These are phyloP conservation scores for Dryas alaskensis DNA, from an alignment of 306 rosid species.

Conservation along the genomic window DNA sequence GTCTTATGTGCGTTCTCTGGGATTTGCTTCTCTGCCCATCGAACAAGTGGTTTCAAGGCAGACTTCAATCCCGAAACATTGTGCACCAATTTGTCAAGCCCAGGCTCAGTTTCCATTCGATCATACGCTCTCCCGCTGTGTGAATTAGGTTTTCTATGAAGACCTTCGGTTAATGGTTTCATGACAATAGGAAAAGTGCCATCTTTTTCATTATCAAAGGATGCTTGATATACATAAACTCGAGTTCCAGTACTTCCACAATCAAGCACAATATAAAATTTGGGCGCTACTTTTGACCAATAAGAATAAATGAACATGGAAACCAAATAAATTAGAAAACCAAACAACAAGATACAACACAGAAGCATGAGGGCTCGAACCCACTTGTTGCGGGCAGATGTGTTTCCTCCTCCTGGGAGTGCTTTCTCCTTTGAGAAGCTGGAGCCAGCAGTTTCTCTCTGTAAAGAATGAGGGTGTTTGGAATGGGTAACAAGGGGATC, in stretches of 20 bases:
- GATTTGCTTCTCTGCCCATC: slow-evolving; percentile 87
- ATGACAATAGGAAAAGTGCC: slow-evolving; percentile 64
- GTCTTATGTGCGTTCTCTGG: slow-evolving; percentile 60
- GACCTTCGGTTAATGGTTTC: slow-evolving; percentile 38
- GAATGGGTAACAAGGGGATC: slow-evolving; percentile 26
- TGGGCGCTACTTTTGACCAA: slow-evolving; percentile 62
- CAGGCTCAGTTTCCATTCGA: slow-evolving; percentile 94
- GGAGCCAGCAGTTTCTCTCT: slow-evolving; percentile 38
- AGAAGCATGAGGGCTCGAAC: slow-evolving; percentile 40
- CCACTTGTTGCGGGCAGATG: slow-evolving; percentile 50
- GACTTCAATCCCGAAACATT: slow-evolving; percentile 58
- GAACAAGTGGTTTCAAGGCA: slow-evolving; percentile 70
- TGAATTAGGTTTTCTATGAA: slow-evolving; percentile 34
- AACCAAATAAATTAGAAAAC: slow-evolving; percentile 51
- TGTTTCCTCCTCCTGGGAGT: slow-evolving; percentile 28
- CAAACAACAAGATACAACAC: slow-evolving; percentile 42
- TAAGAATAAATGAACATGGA: slow-evolving; percentile 51
- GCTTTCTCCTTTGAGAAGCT: slow-evolving; percentile 69
- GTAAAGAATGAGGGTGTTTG: slow-evolving; percentile 36
- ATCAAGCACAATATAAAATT: slow-evolving; percentile 79
- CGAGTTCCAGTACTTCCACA: slow-evolving; percentile 93
- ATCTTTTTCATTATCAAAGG: slow-evolving; percentile 38
- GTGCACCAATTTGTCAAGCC: slow-evolving; percentile 72
- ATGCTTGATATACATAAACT: slow-evolving; percentile 67
- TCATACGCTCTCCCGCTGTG: slow-evolving; percentile 77